Base-by-base conservation (phyloP, 164 flowering plant genomes). In the Buxus sempervirens region DNA sequence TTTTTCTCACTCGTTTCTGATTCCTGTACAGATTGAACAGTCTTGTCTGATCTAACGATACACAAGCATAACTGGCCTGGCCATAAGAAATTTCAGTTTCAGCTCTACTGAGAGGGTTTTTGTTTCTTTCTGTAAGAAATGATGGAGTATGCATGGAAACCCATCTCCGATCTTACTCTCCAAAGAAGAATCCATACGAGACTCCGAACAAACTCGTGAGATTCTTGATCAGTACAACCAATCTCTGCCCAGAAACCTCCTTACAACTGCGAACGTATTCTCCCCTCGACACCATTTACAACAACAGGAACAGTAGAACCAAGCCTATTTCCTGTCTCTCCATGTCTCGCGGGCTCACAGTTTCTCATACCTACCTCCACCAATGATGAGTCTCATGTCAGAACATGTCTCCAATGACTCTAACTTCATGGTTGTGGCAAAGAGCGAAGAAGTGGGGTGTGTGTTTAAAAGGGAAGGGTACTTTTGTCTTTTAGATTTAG, bases 121-220 rank as follows among this genome's bases (percentile, higher is more conserved):
- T n/a, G n/a, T n/a, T n/a, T n/a, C n/a, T n/a, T n/a, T n/a, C n/a
- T n/a, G n/a, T n/a, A 8, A 48, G 41, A 53, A 65, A 88, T 88
- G 93, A 66, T 88, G 80, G 90, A 82, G 38, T 88, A 88, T 70
- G 87, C 80, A 67, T 88, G 89, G 83, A 2, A 86, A 82, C 79
- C 80, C 85, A 10, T 72, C 84, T 0, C 38, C 82, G 9, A 73
- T 83, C 24, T 76, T 86, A 70, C 72, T 80, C 41, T 32, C 84
- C 9, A 81, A 69, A 24, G 89, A 81, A 12, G 79, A 83, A 32
- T 42, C 56, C 15, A 36, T 23, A 8, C 77, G 45, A n/a, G 77
- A 73, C 25, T 59, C 69, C 65, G 78, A 78, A 68, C 88, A 78
- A 8, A 64, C 51, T 26, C 85, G 76, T 15, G 80, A 70, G 54